Evolutionary conservation across 352 stramenopile genomes (phyloP).

Genomic region (Phytophthora syringae): DNA sequence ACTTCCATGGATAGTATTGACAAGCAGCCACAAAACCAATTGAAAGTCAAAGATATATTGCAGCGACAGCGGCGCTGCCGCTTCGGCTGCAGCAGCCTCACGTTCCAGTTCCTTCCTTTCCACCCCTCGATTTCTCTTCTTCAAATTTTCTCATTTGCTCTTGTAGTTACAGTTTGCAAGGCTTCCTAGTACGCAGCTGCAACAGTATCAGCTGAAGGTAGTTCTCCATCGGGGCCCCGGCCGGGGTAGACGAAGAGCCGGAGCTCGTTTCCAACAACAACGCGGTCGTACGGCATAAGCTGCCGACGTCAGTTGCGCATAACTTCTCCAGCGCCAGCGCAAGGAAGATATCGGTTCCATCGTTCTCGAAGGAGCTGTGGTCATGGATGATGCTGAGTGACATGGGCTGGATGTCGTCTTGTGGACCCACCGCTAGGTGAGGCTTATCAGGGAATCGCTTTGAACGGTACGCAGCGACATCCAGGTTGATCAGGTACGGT

Average conservation of each 20-base stretch:
- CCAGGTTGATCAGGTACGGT: too few relatives aligned
- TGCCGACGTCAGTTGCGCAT: constrained; percentile 83
- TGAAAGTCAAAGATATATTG: too few relatives aligned
- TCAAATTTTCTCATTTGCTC: constrained; percentile 91
- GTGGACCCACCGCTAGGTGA: constrained; percentile 56
- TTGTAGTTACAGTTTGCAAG: constrained; percentile 85
- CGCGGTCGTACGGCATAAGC: constrained; percentile 72
- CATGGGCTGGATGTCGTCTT: constrained; percentile 92
- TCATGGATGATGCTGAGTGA: constrained; percentile 89
- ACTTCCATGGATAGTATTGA: too few relatives aligned
- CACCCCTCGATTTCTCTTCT: constrained; percentile 89
- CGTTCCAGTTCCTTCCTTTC: constrained; percentile 77
- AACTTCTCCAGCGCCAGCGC: constrained; percentile 80
- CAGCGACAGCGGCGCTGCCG: constrained; percentile 38
- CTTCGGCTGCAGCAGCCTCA: too few relatives aligned
- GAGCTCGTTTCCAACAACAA: constrained; percentile 88
- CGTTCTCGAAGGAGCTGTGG: constrained; percentile 84
- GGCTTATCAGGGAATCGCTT: constrained; percentile 87
- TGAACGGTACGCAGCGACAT: constrained; percentile 93
- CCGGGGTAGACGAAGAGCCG: too few relatives aligned
- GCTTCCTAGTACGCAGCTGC: constrained; percentile 89
- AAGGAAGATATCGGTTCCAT: constrained; percentile 53
- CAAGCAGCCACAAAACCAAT: too few relatives aligned
- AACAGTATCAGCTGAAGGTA: constrained; percentile 85
- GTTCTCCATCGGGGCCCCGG: constrained; percentile 52